Percentiles rank a stretch among this genome's conserved stretches.
These are phyloP conservation scores for Centrapalus pauciflorus DNA, from an alignment of 129 eudicot species.

Conservation along the genomic window DNA sequence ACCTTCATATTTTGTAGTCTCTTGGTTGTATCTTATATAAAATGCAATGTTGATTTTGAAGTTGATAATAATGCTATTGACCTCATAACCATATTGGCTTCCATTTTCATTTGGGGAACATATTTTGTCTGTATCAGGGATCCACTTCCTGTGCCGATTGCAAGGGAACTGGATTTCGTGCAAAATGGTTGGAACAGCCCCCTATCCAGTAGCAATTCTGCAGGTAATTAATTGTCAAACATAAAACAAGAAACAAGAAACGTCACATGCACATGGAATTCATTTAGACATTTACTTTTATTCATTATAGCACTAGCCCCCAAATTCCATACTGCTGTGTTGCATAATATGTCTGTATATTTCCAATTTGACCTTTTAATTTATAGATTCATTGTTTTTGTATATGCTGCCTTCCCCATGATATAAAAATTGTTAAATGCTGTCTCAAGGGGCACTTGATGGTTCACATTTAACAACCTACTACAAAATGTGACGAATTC, in stretches of 20 bases:
- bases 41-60: background rate
- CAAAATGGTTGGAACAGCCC: slow-evolving; percentile 90
- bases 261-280: background rate
- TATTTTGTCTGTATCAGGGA: slow-evolving; percentile 42
- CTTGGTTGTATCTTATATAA: background rate
- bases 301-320: background rate
- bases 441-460: no score
- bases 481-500: no score
- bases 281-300: slow-evolving; percentile 1
- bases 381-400: background rate
- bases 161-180: slow-evolving; percentile 95
- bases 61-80: background rate
- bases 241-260: background rate
- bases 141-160: slow-evolving; percentile 64
- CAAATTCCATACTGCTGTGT: background rate
- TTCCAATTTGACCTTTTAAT: background rate
- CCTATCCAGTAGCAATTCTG: slow-evolving; percentile 36
- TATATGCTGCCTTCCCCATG: background rate
- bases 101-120: background rate
- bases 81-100: background rate
- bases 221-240: slow-evolving; percentile 7
- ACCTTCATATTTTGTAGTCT: no score
- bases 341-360: background rate
- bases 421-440: no score
- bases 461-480: background rate